Evolutionary conservation across 257 asterid genomes (phyloP).

Genomic region (Lycium ferocissimum): DNA sequence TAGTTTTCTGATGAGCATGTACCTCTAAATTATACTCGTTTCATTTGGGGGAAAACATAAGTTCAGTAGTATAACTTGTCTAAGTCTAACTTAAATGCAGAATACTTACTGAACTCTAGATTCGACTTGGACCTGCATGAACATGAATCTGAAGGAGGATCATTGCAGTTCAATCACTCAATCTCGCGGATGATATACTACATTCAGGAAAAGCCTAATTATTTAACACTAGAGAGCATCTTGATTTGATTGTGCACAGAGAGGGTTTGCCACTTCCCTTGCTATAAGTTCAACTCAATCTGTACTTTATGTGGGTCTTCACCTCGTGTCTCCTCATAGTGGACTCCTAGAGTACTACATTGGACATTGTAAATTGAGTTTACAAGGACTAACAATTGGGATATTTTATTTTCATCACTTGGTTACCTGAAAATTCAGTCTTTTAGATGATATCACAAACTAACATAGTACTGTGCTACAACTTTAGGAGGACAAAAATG

Average conservation of each 20-base stretch:
- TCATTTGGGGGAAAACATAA: background rate
- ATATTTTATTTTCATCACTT: slow-evolving; percentile 15
- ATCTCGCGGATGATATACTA: background rate
- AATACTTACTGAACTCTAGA: background rate
- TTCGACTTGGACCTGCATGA: background rate
- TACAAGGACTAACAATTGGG: background rate
- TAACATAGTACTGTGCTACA: slow-evolving; percentile 27
- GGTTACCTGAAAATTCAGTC: background rate
- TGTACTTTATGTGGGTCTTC: background rate
- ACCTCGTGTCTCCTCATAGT: background rate
- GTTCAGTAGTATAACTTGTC: background rate
- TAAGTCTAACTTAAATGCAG: slow-evolving; percentile 2
- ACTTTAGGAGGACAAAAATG: slow-evolving; percentile 90
- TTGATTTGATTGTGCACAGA: background rate
- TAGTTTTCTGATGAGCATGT: background rate
- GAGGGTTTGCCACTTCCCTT: background rate
- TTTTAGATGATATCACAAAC: slow-evolving; percentile 33
- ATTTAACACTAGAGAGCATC: background rate
- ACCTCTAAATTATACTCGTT: background rate
- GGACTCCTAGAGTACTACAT: background rate
- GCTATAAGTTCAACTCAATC: background rate
- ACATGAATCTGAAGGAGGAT: background rate
- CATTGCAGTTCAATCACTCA: background rate
- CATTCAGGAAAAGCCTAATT: background rate
- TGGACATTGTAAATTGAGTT: background rate